Percentiles rank a stretch among this genome's conserved stretches.
Evolutionary conservation across 2,329 filamentous ascomycete species (phyloP).

Genomic region (Penicillium sp.): DNA sequence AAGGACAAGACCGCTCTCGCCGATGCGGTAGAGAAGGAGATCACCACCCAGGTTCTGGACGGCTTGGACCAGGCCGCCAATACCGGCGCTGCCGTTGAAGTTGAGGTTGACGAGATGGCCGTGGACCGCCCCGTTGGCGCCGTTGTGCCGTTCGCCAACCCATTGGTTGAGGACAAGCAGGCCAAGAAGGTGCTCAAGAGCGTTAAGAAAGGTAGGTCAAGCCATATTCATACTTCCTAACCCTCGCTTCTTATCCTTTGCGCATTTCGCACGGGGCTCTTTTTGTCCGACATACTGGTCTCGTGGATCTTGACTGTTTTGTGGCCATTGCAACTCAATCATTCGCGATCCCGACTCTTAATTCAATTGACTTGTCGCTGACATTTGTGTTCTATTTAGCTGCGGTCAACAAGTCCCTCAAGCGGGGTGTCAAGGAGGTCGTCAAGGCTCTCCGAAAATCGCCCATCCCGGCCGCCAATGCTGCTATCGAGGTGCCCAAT

Average conservation of each 20-base stretch:
- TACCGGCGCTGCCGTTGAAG: constrained; percentile 20
- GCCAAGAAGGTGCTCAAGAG: constrained; percentile 53
- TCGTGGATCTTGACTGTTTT: too few species aligned
- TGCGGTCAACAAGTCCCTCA: constrained; percentile 90
- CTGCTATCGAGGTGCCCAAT: constrained; percentile 61
- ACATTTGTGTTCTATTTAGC: constrained; percentile 54
- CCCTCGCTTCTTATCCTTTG: constrained; percentile 5
- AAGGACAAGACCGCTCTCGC: constrained; percentile 41
- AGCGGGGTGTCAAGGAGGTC: constrained; percentile 97
- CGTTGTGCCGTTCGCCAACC: constrained; percentile 51
- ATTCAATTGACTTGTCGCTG: constrained; percentile 16
- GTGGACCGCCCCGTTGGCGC: constrained; percentile 44
- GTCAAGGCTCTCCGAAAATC: constrained; percentile 98
- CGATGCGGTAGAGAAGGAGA: constrained; percentile 42
- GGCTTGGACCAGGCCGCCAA: constrained; percentile 33
- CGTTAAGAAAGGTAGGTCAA: constrained; percentile 51
- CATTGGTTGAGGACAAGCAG: constrained; percentile 50
- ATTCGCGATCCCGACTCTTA: neutral
- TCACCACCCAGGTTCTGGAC: constrained; percentile 37
- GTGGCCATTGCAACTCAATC: too few species aligned
- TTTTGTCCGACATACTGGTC: too few species aligned
- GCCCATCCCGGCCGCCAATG: constrained; percentile 63
- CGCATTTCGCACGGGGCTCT: neutral
- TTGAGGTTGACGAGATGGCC: constrained; percentile 29
- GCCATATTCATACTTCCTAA: too few species aligned